These are phyloP conservation scores for Eucalyptus curtisii DNA, from an alignment of 345 rosid species.

Conservation along the genomic window DNA sequence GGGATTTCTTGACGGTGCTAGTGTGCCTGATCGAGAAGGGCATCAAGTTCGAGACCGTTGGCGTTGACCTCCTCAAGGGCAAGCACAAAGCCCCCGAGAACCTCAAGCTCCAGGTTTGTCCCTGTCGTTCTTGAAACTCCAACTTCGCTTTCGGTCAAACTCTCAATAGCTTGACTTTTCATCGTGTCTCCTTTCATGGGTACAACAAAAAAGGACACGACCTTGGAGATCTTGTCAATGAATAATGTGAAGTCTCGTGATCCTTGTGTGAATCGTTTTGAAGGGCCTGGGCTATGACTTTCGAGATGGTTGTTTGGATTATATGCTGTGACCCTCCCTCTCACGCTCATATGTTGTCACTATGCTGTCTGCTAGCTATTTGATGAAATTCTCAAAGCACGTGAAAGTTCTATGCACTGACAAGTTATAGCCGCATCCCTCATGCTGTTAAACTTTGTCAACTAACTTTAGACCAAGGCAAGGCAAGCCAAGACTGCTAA, in stretches of 20 bases:
- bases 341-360: not conserved
- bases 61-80: conserved; percentile 51
- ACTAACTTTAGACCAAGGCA: not conserved
- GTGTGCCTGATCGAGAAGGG: conserved; percentile 43
- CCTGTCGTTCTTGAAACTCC: not conserved
- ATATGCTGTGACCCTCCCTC: not conserved
- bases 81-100: conserved; percentile 35
- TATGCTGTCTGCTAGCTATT: not conserved
- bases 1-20: not conserved
- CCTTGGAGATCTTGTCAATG: no score
- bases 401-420: not conserved
- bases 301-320: not conserved
- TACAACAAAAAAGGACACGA: no score
- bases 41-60: conserved; percentile 32
- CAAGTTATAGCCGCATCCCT: not conserved
- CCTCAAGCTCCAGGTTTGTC: conserved; percentile 45
- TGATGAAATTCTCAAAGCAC: not conserved
- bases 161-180: not conserved
- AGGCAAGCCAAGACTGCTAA: not conserved
- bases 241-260: not conserved
- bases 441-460: not conserved
- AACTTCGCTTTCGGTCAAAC: not conserved
- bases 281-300: not conserved
- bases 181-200: not conserved
- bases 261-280: not conserved